Conservation (phyloP, 192 early-diverging fungal species). For the Funneliformis geosporum region DNA sequence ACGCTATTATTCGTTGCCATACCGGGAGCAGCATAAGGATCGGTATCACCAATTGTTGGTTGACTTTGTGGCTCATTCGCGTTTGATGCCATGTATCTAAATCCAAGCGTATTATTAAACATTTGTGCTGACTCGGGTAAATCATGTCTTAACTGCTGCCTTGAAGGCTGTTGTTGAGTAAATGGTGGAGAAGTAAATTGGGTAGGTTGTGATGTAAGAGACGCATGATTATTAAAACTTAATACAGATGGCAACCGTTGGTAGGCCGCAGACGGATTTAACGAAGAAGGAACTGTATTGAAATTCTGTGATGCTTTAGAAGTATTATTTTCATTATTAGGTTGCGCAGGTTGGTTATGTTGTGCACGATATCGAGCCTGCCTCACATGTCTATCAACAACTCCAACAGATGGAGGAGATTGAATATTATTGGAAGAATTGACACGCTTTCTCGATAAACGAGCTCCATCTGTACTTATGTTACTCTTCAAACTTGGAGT, state of each 20-base stretch:
- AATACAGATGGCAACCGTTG: background rate
- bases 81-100: background rate
- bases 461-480: background rate
- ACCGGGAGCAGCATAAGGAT: conserved; percentile 15
- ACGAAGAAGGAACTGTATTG: background rate
- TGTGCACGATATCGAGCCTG: background rate
- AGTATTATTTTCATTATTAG: background rate
- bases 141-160: background rate
- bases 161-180: background rate
- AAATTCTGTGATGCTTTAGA: background rate
- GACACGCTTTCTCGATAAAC: background rate
- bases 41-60: background rate
- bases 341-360: background rate
- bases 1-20: conserved; percentile 4
- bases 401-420: too few species aligned
- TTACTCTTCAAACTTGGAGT: background rate
- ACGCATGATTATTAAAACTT: background rate
- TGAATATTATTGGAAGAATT: background rate
- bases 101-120: conserved; percentile 19
- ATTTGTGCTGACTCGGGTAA: conserved; percentile 20
- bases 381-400: background rate
- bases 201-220: background rate
- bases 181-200: background rate
- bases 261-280: background rate
- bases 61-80: background rate